These are phyloP conservation scores for Plasmodium vinckei DNA, from an alignment of 169 alveolate genomes.

Conservation along the genomic window DNA sequence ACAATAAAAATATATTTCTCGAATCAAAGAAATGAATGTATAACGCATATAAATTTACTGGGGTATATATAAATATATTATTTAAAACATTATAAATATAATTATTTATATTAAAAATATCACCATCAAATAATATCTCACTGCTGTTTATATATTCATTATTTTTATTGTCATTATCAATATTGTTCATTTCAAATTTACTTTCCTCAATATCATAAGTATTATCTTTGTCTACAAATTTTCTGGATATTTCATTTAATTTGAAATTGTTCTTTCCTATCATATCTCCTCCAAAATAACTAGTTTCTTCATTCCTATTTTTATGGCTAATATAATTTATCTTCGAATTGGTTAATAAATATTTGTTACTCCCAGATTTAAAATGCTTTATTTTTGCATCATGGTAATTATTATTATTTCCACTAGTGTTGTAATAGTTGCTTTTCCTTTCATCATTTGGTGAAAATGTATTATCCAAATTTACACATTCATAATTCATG, in stretches of 20 bases:
- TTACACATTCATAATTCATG: neutral
- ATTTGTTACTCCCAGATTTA: neutral
- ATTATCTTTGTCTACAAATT: neutral
- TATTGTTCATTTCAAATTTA: neutral
- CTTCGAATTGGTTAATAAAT: conserved; percentile 1
- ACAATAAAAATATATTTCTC: conserved; percentile 24
- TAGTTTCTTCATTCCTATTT: neutral
- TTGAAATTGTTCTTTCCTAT: neutral
- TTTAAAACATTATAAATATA: conserved; percentile 38
- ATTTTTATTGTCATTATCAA: neutral
- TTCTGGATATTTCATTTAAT: neutral
- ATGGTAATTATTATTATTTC: too few species aligned
- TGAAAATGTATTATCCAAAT: neutral
- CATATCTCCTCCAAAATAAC: neutral
- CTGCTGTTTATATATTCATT: neutral
- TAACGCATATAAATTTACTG: conserved; percentile 57
- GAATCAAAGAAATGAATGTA: conserved; percentile 45
- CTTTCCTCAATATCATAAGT: neutral
- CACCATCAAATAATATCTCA: neutral
- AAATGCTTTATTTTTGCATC: neutral
- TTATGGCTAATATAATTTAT: conserved; percentile 19
- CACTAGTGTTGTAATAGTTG: neutral
- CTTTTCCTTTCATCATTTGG: neutral
- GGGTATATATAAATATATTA: conserved; percentile 39
- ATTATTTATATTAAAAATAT: conserved; percentile 26